phyloP scores from a whole-genome alignment of 257 asterid species.

The Nicotiana sylvestris region DNA sequence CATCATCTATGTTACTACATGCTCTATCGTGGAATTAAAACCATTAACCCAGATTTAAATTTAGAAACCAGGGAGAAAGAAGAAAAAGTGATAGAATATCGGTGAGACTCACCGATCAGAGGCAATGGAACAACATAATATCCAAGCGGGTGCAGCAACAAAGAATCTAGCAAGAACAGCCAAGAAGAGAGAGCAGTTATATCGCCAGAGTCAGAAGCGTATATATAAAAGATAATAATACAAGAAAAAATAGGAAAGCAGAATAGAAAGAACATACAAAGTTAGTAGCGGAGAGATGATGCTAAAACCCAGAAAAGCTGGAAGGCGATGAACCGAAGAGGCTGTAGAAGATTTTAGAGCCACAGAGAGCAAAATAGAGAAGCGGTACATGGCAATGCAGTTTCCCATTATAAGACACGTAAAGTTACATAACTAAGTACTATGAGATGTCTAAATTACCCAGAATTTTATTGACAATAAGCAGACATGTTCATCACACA shows the following conservation, averaged over 20 bases:
- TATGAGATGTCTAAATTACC: background rate
- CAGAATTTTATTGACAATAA: background rate
- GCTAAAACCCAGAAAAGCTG: background rate
- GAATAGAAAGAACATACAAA: background rate
- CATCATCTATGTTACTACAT: background rate
- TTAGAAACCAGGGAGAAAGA: background rate
- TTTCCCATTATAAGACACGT: background rate
- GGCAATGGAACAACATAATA: background rate
- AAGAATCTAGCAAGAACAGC: constrained; percentile 3
- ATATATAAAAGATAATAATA: background rate
- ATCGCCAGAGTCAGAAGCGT: background rate
- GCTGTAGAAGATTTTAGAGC: background rate
- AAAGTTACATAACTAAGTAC: background rate
- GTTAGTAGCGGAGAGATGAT: background rate
- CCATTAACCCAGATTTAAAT: background rate
- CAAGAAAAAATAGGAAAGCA: background rate
- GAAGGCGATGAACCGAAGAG: background rate
- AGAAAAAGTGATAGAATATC: background rate
- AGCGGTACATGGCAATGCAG: background rate
- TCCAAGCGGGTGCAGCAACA: background rate
- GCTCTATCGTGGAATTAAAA: background rate
- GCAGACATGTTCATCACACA: background rate
- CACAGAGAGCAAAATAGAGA: background rate
- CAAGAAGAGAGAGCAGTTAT: background rate
- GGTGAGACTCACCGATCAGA: background rate